Evolutionary conservation across 2,329 filamentous ascomycete species (phyloP).

Genomic region (Lachnellula suecica): DNA sequence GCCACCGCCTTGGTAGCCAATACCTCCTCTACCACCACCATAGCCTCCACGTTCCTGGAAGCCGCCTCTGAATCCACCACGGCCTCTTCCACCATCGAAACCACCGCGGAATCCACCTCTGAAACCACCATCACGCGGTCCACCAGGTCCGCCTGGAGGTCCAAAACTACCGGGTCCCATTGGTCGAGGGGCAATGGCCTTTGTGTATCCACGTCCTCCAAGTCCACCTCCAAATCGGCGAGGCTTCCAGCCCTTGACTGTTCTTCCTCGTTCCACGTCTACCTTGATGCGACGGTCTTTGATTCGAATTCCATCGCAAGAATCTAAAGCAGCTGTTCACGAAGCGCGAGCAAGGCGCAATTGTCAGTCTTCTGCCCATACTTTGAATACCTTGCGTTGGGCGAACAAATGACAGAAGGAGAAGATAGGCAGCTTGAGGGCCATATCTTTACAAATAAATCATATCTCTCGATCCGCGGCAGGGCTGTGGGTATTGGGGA

Average conservation of each 20-base stretch:
- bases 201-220: conserved; percentile 90
- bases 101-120: conserved; percentile 14
- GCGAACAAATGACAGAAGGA: conserved; percentile 23
- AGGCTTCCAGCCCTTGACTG: conserved; percentile 90
- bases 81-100: conserved; percentile 40
- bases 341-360: conserved; percentile 57
- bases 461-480: conserved; percentile 14
- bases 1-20: conserved; percentile 32
- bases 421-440: conserved; percentile 38
- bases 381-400: conserved; percentile 42
- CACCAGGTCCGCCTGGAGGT: conserved; percentile 45
- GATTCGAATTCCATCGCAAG: conserved; percentile 84
- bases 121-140: conserved; percentile 54
- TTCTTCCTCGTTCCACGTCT: conserved; percentile 93
- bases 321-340: conserved; percentile 82
- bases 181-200: conserved; percentile 71
- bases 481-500: conserved; percentile 36
- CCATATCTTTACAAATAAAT: conserved; percentile 45
- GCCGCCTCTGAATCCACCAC: conserved; percentile 44
- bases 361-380: conserved; percentile 70
- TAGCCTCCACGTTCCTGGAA: conserved; percentile 32
- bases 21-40: conserved; percentile 32
- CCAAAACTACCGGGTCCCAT: conserved; percentile 60
- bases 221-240: conserved; percentile 88
- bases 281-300: conserved; percentile 90